A percentile compares a stretch with the other conserved stretches of the same genome.
These are phyloP conservation scores for Hydnomerulius pinastri DNA, from an alignment of 768 basidiomycete species.

Conservation along the genomic window DNA sequence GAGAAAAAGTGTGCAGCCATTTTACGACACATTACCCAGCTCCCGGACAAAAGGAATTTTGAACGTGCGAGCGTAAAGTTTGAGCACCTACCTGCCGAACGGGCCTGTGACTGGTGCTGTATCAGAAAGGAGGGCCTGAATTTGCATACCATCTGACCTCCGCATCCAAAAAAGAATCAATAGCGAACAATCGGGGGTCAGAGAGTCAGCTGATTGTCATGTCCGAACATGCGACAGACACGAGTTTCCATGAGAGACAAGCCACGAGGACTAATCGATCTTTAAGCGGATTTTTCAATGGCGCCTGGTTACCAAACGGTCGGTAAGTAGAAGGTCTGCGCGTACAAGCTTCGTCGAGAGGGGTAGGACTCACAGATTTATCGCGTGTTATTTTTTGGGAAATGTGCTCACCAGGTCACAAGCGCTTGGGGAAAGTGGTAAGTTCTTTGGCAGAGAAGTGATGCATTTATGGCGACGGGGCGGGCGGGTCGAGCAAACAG, in stretches of 20 bases:
- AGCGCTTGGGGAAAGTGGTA: background rate
- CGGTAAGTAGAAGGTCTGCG: background rate
- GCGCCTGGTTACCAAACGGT: background rate
- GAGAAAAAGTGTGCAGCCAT: too few species aligned
- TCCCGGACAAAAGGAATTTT: too few species aligned
- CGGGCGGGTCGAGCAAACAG: constrained; percentile 1
- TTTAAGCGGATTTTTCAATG: constrained; percentile 12
- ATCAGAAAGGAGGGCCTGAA: too few species aligned
- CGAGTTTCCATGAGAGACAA: constrained; percentile 11
- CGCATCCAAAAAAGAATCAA: background rate
- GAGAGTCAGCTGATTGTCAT: constrained; percentile 19
- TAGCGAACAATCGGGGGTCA: constrained; percentile 1
- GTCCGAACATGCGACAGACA: constrained; percentile 26
- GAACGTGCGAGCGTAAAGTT: too few species aligned
- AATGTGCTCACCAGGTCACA: background rate
- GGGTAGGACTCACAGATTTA: background rate
- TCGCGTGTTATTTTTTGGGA: background rate
- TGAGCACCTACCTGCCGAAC: too few species aligned
- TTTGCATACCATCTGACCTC: background rate
- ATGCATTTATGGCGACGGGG: background rate
- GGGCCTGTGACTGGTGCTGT: too few species aligned
- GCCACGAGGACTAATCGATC: constrained; percentile 19
- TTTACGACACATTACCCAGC: too few species aligned
- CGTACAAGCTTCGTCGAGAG: background rate
- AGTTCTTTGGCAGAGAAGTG: too few species aligned